Evolutionary conservation across 2,329 filamentous ascomycete genomes (phyloP), one percentile per base, ranked within the genome.

Genomic region (Colletotrichum cereale): DNA sequence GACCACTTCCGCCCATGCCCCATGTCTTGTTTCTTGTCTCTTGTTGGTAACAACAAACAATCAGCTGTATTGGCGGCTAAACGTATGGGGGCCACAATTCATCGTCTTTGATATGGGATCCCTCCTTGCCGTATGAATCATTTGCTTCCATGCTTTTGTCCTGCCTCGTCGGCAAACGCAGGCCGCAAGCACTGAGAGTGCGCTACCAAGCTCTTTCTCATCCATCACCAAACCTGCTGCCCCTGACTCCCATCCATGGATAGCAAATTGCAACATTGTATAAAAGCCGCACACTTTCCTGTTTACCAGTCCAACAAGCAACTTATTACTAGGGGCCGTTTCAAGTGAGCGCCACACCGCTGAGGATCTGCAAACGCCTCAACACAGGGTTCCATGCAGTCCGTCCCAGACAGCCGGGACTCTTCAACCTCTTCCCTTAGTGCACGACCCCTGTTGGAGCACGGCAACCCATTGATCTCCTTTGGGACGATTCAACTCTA

Each of bases 361-460:
- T 62, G 44, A 29, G 36, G 47, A 62, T 62, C 60, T 52, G 47
- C 44, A 62, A 50, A 52, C 60, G 34, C 34, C n/a, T 21, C 24
- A n/a, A 40, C 24, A 40, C 47, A 36, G 38, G 44, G 34, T 14
- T 21, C 44, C 31, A 24, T 26, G 50, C 48, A 21, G 24, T 57
- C 48, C 11, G n/a, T 68, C 34, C 63, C 68, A 53, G 44, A 40
- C 10, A 44, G 8, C 44, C 18, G 64, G 58, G 29, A 36, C 8
- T 53, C 52, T 68, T 71, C 64, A 63, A 52, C 55, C 16, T 40
- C 6, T 55, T n/a, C 36, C 61, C 26, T 14, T 40, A 40, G n/a
- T 26, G 53, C 53, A 26, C 21, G 34, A 61, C 50, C 67, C 63
- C 63, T 62, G 50, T 57, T 71, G 31, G 34, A 50, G 12, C 42